Evolutionary conservation across 352 stramenopile species (phyloP), one percentile per base, ranked within the genome.

Genomic region (Phytophthora litchii): DNA sequence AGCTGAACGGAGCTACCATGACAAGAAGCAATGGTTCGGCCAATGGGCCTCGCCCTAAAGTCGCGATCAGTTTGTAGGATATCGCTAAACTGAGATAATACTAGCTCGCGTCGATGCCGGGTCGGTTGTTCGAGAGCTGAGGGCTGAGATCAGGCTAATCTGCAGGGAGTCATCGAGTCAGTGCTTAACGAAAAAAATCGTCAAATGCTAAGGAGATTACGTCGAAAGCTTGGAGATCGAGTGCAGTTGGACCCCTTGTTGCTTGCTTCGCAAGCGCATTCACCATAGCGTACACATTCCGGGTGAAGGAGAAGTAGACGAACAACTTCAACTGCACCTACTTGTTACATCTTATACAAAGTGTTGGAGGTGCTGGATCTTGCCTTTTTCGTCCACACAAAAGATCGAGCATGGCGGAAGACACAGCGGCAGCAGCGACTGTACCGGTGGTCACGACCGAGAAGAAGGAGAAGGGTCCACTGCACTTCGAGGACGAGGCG

Each of bases 401-500:
- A 63, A 57, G 36, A 63, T 56, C 37, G 38, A 49, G 32, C 17
- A 69, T 60, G 47, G 47, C 47, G 36, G 41, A 64, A 19, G 47
- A 70, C 25, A 5, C 23, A 5, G 32, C 17, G 6, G 19, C 14
- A n/a, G 37, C 23, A 5, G 32, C 17, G 6, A 27, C 14, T 16
- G 37, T 35, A 8, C 27, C 51, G 44, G 25, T 47, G 50, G 29
- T 57, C 20, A 10, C 50, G 17, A 25, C 38, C 21, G 50, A 64
- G 52, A 64, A 60, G 41, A 60, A 56, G 31, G 46, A 60, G 41
- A 60, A 56, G 31, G 46, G 45, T 0, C 56, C 68, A 0, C 54
- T 45, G 27, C 68, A 85, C 56, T 85, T 79, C 46, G 73, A 80
- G 41, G 76, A 90, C 54, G 64, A 73, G 20, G 78, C 74, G 8